Conservation (phyloP, 2,329 filamentous ascomycete genomes). For the Cyphellophora europaea region DNA sequence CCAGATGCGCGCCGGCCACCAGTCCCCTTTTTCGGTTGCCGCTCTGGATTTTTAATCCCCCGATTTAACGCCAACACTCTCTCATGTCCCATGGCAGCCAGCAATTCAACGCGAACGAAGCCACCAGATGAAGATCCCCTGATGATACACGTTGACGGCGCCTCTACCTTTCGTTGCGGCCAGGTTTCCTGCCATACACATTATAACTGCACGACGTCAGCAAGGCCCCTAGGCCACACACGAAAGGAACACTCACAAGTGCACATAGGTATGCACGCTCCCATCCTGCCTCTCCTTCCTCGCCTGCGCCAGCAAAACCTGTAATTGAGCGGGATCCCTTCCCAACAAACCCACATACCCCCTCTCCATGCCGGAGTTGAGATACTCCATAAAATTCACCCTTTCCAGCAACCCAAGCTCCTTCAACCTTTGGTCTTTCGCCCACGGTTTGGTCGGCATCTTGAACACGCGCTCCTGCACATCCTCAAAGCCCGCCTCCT, state of each 20-base stretch:
- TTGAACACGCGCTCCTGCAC: slow-evolving; percentile 19
- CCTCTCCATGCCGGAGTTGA: slow-evolving; percentile 17
- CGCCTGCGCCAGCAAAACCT: slow-evolving; percentile 14
- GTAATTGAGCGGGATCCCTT: slow-evolving; percentile 5
- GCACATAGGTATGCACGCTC: slow-evolving; percentile 8
- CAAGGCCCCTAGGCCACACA: not conserved
- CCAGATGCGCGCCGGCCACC: no score
- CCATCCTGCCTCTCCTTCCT: slow-evolving; percentile 9
- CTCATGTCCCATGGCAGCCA: no score
- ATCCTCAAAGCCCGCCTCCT: slow-evolving; percentile 20
- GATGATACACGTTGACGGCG: no score
- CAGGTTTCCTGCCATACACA: slow-evolving; percentile 2
- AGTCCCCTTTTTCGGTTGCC: no score
- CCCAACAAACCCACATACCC: slow-evolving; percentile 17
- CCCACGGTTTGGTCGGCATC: slow-evolving; percentile 21
- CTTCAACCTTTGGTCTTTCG: slow-evolving; percentile 21
- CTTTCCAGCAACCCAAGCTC: slow-evolving; percentile 19
- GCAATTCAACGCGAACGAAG: no score
- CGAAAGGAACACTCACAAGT: slow-evolving; percentile 6
- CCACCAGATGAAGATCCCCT: no score
- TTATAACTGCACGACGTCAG: not conserved
- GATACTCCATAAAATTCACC: slow-evolving; percentile 4
- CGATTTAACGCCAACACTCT: no score
- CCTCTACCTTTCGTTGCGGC: no score
- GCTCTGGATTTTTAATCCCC: no score